These are phyloP conservation scores for Leccinum broughii DNA, from an alignment of 768 basidiomycete genomes.

Conservation along the genomic window DNA sequence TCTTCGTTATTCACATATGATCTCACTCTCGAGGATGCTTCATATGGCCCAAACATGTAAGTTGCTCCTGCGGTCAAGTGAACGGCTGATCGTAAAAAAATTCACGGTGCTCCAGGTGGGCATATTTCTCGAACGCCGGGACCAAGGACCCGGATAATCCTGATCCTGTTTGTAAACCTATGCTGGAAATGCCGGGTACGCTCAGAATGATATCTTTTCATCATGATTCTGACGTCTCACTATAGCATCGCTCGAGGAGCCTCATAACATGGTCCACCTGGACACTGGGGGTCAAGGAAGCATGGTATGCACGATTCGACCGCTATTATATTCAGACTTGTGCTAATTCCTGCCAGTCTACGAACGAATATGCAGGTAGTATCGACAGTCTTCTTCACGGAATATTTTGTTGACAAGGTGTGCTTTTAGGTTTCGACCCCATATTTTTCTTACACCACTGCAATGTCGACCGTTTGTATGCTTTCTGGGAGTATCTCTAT, in stretches of 20 bases:
- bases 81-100: no score
- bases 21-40: no score
- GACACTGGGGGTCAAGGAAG: constrained; percentile 17
- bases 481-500: constrained; percentile 26
- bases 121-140: no score
- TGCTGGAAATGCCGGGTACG: not conserved
- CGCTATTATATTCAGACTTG: not conserved
- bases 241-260: constrained; percentile 19
- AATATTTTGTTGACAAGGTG: not conserved
- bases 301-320: constrained; percentile 12
- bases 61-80: no score
- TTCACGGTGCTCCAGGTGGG: no score
- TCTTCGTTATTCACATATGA: no score
- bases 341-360: constrained; percentile 2
- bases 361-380: constrained; percentile 23
- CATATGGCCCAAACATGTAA: no score
- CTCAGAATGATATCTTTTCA: no score
- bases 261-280: constrained; percentile 23
- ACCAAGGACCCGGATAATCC: no score
- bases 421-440: constrained; percentile 15
- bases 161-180: not conserved
- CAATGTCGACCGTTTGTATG: constrained; percentile 25
- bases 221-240: not conserved
- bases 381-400: not conserved
- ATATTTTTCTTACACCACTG: constrained; percentile 22